Evolutionary conservation across 1,284 basidiomycete genomes (phyloP), one percentile per base, ranked within the genome.

Genomic region (Pisolithus thermaeus): DNA sequence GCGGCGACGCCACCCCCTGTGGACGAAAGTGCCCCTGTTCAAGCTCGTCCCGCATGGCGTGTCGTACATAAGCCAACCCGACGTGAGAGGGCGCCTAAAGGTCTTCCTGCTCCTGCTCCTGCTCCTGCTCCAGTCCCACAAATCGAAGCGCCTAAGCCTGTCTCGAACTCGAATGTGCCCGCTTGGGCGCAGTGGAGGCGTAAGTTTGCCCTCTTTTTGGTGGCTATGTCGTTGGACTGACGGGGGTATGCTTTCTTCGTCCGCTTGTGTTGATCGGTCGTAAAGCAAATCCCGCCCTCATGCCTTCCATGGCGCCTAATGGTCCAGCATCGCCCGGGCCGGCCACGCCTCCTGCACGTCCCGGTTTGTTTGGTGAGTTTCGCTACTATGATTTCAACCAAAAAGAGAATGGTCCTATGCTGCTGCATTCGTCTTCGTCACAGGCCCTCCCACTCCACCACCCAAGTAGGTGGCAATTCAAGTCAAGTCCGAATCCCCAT

Each of bases 131-230:
- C 77, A 0, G 61, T 75, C 0, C 71, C 77, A 0, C 69, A 73
- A 0, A 64, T 74, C 11, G 73, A 74, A 47, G 71, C 75, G 4
- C 75, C 76, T 0, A 69, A 73, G 50, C 74, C 77, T 1, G 74
- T 78, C 6, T 75, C 76, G 0, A 69, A 73, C 51, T 73, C 77
- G 1, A 74, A 78, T 42, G 25, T 79, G 41, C 86, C 85, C 28
- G 77, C 84, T 0, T 89, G 87, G 87, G 80, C 84, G 1, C 83
- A 88, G 58, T 89, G 86, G 87, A 75, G 82, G 71, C 80, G 80
- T 89, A 55, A 57, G 78, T 8, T 32, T 32, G 32, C 16, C 39
- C 47, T 36, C 18, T n/a, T 49, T 46, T 47, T 36, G 14, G 46
- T 23, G 27, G 12, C 12, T 14, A 35, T 35, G 32, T 5, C 2